Evolutionary conservation across 2,329 filamentous ascomycete genomes (phyloP).

Genomic region (Clonostachys rosea): DNA sequence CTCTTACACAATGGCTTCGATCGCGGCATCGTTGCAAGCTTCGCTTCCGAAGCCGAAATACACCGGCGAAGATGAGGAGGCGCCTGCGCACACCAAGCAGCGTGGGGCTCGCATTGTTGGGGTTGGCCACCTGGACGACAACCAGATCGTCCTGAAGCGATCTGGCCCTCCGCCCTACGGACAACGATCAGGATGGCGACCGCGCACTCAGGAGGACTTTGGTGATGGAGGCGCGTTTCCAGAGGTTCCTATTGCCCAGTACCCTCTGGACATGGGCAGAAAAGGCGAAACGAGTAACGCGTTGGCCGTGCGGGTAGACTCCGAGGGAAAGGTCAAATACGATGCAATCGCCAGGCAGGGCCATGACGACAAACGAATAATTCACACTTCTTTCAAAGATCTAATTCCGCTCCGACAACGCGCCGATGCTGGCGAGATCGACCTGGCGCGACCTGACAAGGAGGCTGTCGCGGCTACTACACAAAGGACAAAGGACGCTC

Average conservation of each 20-base stretch:
- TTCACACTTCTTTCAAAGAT: slow-evolving; percentile 96
- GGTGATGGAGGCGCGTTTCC: slow-evolving; percentile 96
- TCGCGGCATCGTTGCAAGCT: slow-evolving; percentile 68
- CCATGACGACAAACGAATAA: slow-evolving; percentile 76
- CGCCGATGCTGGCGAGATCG: slow-evolving; percentile 88
- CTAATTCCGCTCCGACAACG: slow-evolving; percentile 90
- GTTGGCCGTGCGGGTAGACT: slow-evolving; percentile 86
- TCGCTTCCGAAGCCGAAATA: slow-evolving; percentile 88
- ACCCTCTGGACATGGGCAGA: slow-evolving; percentile 90
- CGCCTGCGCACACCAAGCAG: slow-evolving; percentile 65
- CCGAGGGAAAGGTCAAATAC: slow-evolving; percentile 91
- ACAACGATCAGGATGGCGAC: slow-evolving; percentile 84
- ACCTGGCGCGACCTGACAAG: slow-evolving; percentile 76
- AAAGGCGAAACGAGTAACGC: slow-evolving; percentile 79
- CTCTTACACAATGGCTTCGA: slow-evolving; percentile 50
- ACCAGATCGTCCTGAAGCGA: slow-evolving; percentile 79
- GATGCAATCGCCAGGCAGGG: slow-evolving; percentile 90
- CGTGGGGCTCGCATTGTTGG: slow-evolving; percentile 80
- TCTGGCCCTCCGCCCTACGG: slow-evolving; percentile 84
- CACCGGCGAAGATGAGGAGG: slow-evolving; percentile 82
- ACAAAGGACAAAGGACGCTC: slow-evolving; percentile 81
- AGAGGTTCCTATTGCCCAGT: slow-evolving; percentile 89
- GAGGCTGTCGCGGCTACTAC: slow-evolving; percentile 82
- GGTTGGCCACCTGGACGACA: slow-evolving; percentile 75
- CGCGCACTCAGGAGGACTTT: slow-evolving; percentile 84